Percentiles rank a stretch among this genome's conserved stretches.
phyloP scores from a whole-genome alignment of 176 grass and related monocot genomes.

The Chrysopogon serrulatus region DNA sequence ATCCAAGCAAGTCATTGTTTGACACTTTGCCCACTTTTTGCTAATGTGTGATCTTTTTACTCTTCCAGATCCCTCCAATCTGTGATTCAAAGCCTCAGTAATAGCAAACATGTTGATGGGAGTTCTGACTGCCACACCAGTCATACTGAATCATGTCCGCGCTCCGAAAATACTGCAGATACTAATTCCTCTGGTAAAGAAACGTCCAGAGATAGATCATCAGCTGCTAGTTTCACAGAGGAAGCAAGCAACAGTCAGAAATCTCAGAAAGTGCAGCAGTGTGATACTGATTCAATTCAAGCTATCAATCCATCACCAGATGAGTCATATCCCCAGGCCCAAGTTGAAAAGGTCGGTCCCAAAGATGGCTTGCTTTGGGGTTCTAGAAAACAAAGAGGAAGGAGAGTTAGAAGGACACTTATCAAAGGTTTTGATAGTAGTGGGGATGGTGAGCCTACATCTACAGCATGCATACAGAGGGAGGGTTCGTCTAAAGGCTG shows the following conservation, averaged over 20 bases:
- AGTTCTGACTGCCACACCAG: constrained; percentile 38
- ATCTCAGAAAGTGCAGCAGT: constrained; percentile 19
- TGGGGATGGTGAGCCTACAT: constrained; percentile 46
- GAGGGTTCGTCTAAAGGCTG: constrained; percentile 41
- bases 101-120: constrained; percentile 31
- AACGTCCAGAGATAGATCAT: constrained; percentile 58
- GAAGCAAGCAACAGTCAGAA: constrained; percentile 44
- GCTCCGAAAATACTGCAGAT: constrained; percentile 36
- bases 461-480: constrained; percentile 32
- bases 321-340: constrained; percentile 14
- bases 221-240: constrained; percentile 65
- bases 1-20: constrained; percentile 10
- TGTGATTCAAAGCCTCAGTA: constrained; percentile 62
- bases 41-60: constrained; percentile 16
- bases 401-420: constrained; percentile 40
- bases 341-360: constrained; percentile 15
- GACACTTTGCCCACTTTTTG: constrained; percentile 4
- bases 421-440: constrained; percentile 18
- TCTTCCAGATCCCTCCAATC: constrained; percentile 77
- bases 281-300: constrained; percentile 36
- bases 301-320: constrained; percentile 32
- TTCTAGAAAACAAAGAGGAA: constrained; percentile 69
- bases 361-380: constrained; percentile 53
- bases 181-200: constrained; percentile 52
- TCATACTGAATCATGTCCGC: constrained; percentile 40